Percentiles rank a stretch among this genome's conserved stretches.
Evolutionary conservation across 2,329 filamentous ascomycete genomes (phyloP).

Genomic region (Penicillium sp.): DNA sequence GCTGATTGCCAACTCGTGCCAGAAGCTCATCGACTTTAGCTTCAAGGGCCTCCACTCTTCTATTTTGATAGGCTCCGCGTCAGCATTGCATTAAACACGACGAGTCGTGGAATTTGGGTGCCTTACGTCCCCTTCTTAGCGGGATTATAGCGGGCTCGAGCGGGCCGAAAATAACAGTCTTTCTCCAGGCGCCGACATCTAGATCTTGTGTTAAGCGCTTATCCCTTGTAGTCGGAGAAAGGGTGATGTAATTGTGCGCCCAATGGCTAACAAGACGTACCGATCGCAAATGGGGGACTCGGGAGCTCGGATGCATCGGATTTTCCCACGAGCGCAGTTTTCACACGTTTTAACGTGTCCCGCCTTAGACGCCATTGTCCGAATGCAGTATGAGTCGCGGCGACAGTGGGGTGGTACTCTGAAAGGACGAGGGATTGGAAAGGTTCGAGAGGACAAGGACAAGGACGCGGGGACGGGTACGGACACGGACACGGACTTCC

Average conservation of each 20-base stretch:
- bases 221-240: not conserved
- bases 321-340: slow-evolving; percentile 15
- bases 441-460: slow-evolving; percentile 2
- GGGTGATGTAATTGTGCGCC: not conserved
- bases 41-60: slow-evolving; percentile 4
- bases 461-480: not conserved
- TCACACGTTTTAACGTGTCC: slow-evolving; percentile 13
- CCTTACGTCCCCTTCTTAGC: slow-evolving; percentile 12
- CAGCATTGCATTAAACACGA: not conserved
- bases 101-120: not conserved
- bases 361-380: not conserved
- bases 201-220: not conserved
- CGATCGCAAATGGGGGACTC: slow-evolving; percentile 14
- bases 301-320: slow-evolving; percentile 11
- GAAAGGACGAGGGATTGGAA: not conserved
- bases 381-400: not conserved
- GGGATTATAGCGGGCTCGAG: slow-evolving; percentile 12
- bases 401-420: not conserved
- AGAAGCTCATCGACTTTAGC: slow-evolving; percentile 6
- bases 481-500: not conserved
- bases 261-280: not conserved
- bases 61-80: not conserved
- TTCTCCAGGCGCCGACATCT: slow-evolving; percentile 15
- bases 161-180: slow-evolving; percentile 15
- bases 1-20: not conserved